Evolutionary conservation across 768 basidiomycete genomes (phyloP), one percentile per base, ranked within the genome.

Genomic region (Boletus reticulatus): DNA sequence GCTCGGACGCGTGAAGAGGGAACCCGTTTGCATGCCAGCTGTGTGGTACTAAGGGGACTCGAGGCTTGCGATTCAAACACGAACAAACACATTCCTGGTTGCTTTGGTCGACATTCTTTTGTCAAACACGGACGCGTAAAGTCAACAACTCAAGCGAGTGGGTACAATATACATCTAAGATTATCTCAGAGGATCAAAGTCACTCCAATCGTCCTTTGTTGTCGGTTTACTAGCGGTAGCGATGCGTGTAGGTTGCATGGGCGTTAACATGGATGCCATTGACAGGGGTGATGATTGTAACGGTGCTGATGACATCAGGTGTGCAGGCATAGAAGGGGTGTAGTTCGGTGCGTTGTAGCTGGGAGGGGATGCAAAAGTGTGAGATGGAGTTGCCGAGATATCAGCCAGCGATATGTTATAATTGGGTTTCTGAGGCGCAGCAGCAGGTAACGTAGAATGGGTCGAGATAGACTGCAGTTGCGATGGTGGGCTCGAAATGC

Each of bases 121-220:
- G 9, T 27, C 27, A 8, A 29, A 29, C 27, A 29, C 27, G 27
- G 8, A 29, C 8, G 29, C 29, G 27, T 41, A 19, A 16, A 16
- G 19, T n/a, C 20, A 11, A 11, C 14, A 37, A 32, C 44, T 20
- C 37, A 50, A 42, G 32, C 37, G n/a, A 29, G 36, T 19, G 52
- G 29, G 45, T 53, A 63, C 53, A 29, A 10, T 50, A 10, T 50
- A 42, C 27, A 37, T 53, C 51, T 27, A 56, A 46, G 22, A 39
- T 70, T 51, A 73, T 43, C 56, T 71, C 29, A 71, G 70, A 13
- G 91, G 91, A 74, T 93, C 91, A 66, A 93, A 93, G 67, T 89
- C 91, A 22, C 83, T 83, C 87, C 88, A 91, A 56, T 85, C 84
- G 59, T 84, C 80, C 62, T 86, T 87, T 32, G 83, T 79, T 14